These are phyloP conservation scores for Hypoxylon crocopeplum DNA, from an alignment of 495 filamentous ascomycete genomes.

Conservation along the genomic window DNA sequence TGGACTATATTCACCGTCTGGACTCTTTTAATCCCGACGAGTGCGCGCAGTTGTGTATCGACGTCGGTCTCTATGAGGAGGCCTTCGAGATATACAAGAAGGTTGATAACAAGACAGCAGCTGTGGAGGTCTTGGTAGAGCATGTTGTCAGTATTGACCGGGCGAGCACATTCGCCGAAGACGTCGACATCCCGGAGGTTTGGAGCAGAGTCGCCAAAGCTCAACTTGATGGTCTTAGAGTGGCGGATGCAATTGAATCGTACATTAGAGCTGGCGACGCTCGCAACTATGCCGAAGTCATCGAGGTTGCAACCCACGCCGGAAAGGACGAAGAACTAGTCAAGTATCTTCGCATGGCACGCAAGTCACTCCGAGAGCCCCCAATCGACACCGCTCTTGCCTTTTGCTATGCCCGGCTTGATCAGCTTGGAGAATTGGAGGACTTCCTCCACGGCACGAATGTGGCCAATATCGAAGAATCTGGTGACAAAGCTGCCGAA, in stretches of 20 bases:
- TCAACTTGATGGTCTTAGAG: constrained; percentile 93
- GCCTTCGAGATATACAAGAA: constrained; percentile 99
- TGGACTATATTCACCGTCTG: constrained; percentile 95
- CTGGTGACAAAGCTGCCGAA: constrained; percentile 95
- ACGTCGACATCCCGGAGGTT: constrained; percentile 94
- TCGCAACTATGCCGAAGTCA: constrained; percentile 92
- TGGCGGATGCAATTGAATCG: constrained; percentile 92
- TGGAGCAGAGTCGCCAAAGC: constrained; percentile 99
- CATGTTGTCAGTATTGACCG: constrained; percentile 98
- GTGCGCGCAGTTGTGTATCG: constrained; percentile 91
- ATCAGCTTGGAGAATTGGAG: constrained; percentile 91
- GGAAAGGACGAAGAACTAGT: constrained; percentile 98
- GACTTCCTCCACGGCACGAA: constrained; percentile 95
- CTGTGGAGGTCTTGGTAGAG: constrained; percentile 92
- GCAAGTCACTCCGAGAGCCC: constrained; percentile 94
- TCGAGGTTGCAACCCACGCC: constrained; percentile 93
- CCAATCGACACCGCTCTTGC: constrained; percentile 92
- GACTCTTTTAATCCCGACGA: constrained; percentile 89
- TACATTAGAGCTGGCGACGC: constrained; percentile 96
- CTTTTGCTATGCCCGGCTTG: constrained; percentile 89
- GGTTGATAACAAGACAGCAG: constrained; percentile 83
- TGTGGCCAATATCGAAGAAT: constrained; percentile 92
- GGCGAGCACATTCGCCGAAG: constrained; percentile 95
- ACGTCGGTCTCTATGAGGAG: constrained; percentile 93
- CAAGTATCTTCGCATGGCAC: constrained; percentile 96